Evolutionary conservation across 352 stramenopile genomes (phyloP).

Genomic region (Hyaloperonospora brassicae): DNA sequence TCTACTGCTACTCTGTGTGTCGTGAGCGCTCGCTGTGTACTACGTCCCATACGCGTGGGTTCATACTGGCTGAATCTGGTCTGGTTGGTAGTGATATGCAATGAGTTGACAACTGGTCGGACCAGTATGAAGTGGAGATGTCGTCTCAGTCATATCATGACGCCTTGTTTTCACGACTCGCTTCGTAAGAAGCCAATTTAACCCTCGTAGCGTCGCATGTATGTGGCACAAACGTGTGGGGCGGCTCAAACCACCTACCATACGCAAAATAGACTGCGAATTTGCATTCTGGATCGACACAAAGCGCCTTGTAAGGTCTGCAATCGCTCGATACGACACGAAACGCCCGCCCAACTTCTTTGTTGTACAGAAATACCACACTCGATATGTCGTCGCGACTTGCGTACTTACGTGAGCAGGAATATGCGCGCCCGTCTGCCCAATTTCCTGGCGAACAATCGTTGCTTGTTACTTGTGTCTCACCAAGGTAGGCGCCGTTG

Average conservation of each 20-base stretch:
- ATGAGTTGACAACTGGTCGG: too few species aligned
- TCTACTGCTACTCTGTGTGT: too few species aligned
- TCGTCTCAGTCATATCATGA: not conserved
- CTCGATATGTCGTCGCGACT: not conserved
- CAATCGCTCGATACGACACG: not conserved
- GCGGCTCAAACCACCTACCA: not conserved
- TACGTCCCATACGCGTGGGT: too few species aligned
- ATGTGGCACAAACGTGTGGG: not conserved
- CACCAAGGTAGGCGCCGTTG: too few species aligned
- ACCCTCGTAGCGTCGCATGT: not conserved
- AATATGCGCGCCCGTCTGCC: not conserved
- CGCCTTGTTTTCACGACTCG: not conserved
- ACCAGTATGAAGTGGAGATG: too few species aligned
- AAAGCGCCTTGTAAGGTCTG: not conserved
- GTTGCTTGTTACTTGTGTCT: too few species aligned
- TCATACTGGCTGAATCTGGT: too few species aligned
- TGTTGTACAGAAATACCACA: not conserved
- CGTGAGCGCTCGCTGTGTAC: too few species aligned
- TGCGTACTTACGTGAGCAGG: not conserved
- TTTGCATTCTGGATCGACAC: not conserved
- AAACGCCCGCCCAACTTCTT: not conserved
- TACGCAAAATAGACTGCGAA: not conserved
- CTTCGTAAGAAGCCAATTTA: not conserved
- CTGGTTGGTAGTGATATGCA: too few species aligned
- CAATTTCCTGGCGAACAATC: too few species aligned